Base-by-base conservation (phyloP, 495 filamentous ascomycete genomes). In the Penicillium crystallinum region DNA sequence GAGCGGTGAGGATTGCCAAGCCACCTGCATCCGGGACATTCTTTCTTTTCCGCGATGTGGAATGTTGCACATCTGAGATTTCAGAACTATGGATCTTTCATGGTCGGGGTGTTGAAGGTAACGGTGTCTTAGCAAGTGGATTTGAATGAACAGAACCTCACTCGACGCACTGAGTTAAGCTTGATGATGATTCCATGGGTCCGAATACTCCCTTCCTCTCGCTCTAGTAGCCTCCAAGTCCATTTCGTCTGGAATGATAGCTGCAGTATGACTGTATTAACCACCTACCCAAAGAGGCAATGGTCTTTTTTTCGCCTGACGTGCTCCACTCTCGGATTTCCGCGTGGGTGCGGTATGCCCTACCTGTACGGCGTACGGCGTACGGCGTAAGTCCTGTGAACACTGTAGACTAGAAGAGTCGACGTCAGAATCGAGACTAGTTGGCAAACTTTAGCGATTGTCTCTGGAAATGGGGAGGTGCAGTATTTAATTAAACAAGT, bases 21-120 rank as follows among this genome's bases (percentile, higher is more conserved):
- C 12, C 43, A 25, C 22, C 45, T 49, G 52, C 52, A 54, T 55
- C 38, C 52, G 46, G 53, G 21, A n/a, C 53, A 55, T 55, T 55
- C 53, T 30, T 55, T 18, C 8, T 36, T 12, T 21, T 4, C 36
- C 37, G 38, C 41, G 48, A 50, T 49, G 47, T 41, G 42, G 35
- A 55, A 29, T 19, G 52, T 49, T 29, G 14, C 22, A 25, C 7
- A 23, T n/a, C n/a, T n/a, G n/a, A n/a, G n/a, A n/a, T n/a, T n/a
- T n/a, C n/a, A n/a, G n/a, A n/a, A n/a, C n/a, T n/a, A n/a, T n/a
- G n/a, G n/a, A n/a, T n/a, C n/a, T n/a, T n/a, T n/a, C n/a, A n/a
- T n/a, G n/a, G n/a, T n/a, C n/a, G n/a, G n/a, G n/a, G n/a, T n/a
- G n/a, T n/a, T n/a, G n/a, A n/a, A n/a, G n/a, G n/a, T n/a, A n/a